phyloP scores from a whole-genome alignment of 164 flowering plant species.

The Euptelea pleiosperma region DNA sequence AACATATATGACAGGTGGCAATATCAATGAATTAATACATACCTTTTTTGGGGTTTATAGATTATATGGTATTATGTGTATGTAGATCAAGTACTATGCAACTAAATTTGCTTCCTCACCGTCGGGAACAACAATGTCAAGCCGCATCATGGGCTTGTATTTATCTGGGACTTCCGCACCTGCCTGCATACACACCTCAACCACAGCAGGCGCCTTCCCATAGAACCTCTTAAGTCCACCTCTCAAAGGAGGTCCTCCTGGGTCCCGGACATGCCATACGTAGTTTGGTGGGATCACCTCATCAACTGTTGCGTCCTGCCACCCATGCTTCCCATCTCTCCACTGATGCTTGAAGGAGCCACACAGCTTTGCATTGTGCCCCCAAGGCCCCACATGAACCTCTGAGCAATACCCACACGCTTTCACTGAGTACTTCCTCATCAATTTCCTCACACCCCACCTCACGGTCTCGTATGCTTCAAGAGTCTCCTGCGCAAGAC shows the following conservation, averaged over 20 bases:
- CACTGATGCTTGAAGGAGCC: conserved; percentile 93
- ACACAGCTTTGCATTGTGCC: conserved; percentile 88
- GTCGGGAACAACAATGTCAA: conserved; percentile 85
- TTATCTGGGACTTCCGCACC: conserved; percentile 62
- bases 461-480: conserved; percentile 69
- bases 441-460: conserved; percentile 56
- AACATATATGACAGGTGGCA: too few relatives aligned
- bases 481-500: conserved; percentile 63
- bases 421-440: conserved; percentile 77
- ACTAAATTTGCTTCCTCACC: conserved; percentile 58
- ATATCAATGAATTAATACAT: too few relatives aligned
- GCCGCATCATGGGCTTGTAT: conserved; percentile 92
- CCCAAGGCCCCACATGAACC: conserved; percentile 98
- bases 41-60: too few relatives aligned
- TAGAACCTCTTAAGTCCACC: conserved; percentile 62
- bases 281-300: conserved; percentile 89
- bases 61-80: not conserved
- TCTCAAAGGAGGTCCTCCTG: conserved; percentile 63
- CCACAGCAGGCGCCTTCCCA: conserved; percentile 93
- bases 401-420: conserved; percentile 97
- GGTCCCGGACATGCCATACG: conserved; percentile 88
- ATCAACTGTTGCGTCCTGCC: conserved; percentile 88
- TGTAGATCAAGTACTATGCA: conserved; percentile 32
- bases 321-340: conserved; percentile 97
- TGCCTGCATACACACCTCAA: conserved; percentile 83